A percentile compares a stretch with the other conserved stretches of the same genome.
These are phyloP conservation scores for Boletus reticulatus DNA, from an alignment of 768 basidiomycete genomes.

Conservation along the genomic window DNA sequence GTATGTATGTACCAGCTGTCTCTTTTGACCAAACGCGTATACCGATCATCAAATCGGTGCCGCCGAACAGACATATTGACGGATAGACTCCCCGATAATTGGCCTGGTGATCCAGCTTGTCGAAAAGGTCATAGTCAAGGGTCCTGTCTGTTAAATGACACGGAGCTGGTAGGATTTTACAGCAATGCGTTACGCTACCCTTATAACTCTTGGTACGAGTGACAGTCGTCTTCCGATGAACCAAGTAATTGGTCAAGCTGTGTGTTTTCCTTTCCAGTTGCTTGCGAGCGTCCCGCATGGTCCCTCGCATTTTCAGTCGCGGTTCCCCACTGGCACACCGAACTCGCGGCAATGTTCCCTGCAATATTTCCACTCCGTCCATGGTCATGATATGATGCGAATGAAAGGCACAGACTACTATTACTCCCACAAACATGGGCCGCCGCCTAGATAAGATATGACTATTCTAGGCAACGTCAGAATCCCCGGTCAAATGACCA, in stretches of 20 bases:
- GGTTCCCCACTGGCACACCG: no score
- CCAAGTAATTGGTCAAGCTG: background rate
- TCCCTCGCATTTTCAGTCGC: no score
- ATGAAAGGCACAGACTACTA: background rate
- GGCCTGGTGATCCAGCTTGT: background rate
- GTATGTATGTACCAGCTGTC: background rate
- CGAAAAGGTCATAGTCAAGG: slow-evolving; percentile 3
- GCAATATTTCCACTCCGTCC: background rate
- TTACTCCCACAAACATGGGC: background rate
- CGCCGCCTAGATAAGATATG: slow-evolving; percentile 10
- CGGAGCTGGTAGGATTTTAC: background rate
- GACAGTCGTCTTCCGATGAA: background rate
- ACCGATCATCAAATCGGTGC: slow-evolving; percentile 10
- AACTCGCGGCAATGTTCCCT: background rate
- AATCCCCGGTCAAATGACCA: background rate
- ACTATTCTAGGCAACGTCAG: background rate
- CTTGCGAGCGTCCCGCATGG: no score
- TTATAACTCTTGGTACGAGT: background rate
- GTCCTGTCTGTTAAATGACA: slow-evolving; percentile 6
- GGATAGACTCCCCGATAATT: background rate
- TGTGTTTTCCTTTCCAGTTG: background rate
- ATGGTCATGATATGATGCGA: background rate
- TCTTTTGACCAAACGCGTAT: background rate
- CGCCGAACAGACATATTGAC: background rate
- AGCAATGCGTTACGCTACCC: background rate